A percentile compares a stretch with the other conserved stretches of the same genome.
These are phyloP conservation scores for Chytriomyces sp. DNA, from an alignment of 192 early-diverging fungal genomes.

Conservation along the genomic window DNA sequence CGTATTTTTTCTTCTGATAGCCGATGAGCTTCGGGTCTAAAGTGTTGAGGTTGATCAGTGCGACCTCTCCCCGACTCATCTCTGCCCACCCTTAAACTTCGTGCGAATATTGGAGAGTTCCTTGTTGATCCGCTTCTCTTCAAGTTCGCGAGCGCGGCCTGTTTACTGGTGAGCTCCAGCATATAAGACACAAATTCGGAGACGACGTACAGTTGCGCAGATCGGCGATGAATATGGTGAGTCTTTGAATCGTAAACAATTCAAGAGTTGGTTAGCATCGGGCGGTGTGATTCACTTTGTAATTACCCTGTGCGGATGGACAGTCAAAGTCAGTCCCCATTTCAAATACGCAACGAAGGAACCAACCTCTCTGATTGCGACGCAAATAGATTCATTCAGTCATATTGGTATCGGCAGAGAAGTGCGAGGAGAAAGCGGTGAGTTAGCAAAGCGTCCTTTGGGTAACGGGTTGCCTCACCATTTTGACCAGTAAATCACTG, in stretches of 20 bases:
- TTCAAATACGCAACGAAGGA: not conserved
- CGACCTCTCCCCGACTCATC: too few species aligned
- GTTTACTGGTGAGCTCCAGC: not conserved
- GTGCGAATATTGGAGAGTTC: conserved; percentile 98
- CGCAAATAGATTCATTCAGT: too few species aligned
- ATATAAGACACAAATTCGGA: not conserved
- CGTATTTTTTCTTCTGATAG: conserved; percentile 99
- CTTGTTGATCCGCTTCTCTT: conserved; percentile 98
- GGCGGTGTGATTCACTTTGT: not conserved
- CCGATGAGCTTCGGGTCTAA: conserved; percentile 92
- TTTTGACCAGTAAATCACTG: too few species aligned
- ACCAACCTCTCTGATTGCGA: not conserved
- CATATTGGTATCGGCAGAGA: too few species aligned
- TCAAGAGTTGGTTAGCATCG: not conserved
- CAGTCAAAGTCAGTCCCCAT: not conserved
- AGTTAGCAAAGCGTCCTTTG: too few species aligned
- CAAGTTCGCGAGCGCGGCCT: conserved; percentile 94
- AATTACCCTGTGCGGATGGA: not conserved
- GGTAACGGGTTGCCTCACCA: too few species aligned
- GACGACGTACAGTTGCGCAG: conserved; percentile 90
- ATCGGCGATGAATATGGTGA: conserved; percentile 97
- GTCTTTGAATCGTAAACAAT: not conserved
- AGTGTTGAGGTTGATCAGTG: too few species aligned
- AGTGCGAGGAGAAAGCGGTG: too few species aligned
- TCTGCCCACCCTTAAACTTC: conserved; percentile 89